Base-by-base conservation (phyloP, 345 rosid species). In the Erucastrum elatum region DNA sequence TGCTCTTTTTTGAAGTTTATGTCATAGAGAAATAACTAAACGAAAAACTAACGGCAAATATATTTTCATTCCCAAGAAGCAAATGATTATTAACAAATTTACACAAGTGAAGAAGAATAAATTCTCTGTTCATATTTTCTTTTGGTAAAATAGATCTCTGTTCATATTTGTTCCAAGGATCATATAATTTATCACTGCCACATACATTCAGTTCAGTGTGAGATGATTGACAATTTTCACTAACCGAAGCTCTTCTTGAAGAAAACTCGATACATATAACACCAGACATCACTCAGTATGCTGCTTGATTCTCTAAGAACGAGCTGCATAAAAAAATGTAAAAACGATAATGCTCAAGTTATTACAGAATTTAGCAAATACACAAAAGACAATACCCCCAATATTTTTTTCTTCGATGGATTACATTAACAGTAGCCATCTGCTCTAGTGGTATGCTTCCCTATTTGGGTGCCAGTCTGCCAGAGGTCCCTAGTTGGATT, bases 401-500 rank as follows among this genome's bases (percentile, higher is more conserved):
- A 15, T 21, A 15, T 17, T 53, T 53, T 16, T 15, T 15, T 15
- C 58, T 53, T 53, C 58, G 15, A 15, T 15, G 58, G 9, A 53
- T 16, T 15, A 6, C 59, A 53, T 53, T 3, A 16, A 53, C 59
- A 60, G 44, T 39, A 33, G 76, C 88, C 88, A 87, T 87, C 87
- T 87, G 88, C 90, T 87, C 87, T 86, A 89, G 90, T 89, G 90
- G 77, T 85, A 88, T 87, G 92, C 86, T 89, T 89, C 93, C 90
- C 80, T 87, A 90, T 91, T 88, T 83, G 90, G 94, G 91, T 87
- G 93, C 85, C 84, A 94, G 90, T 86, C 86, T 87, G 93, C 85
- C 84, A 94, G 90, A 87, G 87, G 88, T 91, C 92, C 85, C 74
- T 83, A 90, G 88, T 78, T 72, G 64, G 34, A 72, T 73, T 78